phyloP scores from a whole-genome alignment of 768 basidiomycete species.

The Suillus tomentosus region DNA sequence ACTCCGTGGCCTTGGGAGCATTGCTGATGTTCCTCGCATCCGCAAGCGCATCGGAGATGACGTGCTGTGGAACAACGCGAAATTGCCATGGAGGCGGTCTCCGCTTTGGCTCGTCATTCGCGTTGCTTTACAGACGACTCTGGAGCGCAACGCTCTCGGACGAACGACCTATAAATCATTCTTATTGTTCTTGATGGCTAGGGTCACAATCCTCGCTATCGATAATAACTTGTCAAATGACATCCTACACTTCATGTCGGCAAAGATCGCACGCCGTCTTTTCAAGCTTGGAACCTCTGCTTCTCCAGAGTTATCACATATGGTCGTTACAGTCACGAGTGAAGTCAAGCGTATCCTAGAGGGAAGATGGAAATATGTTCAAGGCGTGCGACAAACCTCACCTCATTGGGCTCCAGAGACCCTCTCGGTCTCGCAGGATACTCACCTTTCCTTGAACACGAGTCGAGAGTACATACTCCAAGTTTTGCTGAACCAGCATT shows the following conservation, averaged over 20 bases:
- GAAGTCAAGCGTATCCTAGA: constrained; percentile 27
- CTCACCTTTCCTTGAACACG: constrained; percentile 33
- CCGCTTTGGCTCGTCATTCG: constrained; percentile 52
- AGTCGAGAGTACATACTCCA: constrained; percentile 32
- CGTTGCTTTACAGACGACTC: constrained; percentile 44
- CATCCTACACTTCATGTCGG: constrained; percentile 37
- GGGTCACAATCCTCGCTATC: constrained; percentile 17
- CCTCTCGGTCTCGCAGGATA: constrained; percentile 34
- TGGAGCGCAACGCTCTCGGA: constrained; percentile 21
- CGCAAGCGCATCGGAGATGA: constrained; percentile 50
- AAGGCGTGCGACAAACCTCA: constrained; percentile 27
- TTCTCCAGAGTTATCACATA: constrained; percentile 19
- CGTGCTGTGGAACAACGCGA: constrained; percentile 43
- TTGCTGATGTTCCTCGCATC: constrained; percentile 32
- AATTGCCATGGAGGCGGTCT: constrained; percentile 51
- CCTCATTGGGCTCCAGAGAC: constrained; percentile 33
- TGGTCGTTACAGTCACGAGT: constrained; percentile 15
- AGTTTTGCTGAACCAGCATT: constrained; percentile 13
- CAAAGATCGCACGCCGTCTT: constrained; percentile 41
- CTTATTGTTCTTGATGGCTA: constrained; percentile 32
- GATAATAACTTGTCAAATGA: constrained; percentile 29
- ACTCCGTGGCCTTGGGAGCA: constrained; percentile 37
- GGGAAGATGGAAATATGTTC: constrained; percentile 39
- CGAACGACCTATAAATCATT: constrained; percentile 34
- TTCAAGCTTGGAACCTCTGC: constrained; percentile 35